A percentile compares a stretch with the other conserved stretches of the same genome.
Conservation (phyloP, 441 rosid species). For the Pelargonium citronellum region DNA sequence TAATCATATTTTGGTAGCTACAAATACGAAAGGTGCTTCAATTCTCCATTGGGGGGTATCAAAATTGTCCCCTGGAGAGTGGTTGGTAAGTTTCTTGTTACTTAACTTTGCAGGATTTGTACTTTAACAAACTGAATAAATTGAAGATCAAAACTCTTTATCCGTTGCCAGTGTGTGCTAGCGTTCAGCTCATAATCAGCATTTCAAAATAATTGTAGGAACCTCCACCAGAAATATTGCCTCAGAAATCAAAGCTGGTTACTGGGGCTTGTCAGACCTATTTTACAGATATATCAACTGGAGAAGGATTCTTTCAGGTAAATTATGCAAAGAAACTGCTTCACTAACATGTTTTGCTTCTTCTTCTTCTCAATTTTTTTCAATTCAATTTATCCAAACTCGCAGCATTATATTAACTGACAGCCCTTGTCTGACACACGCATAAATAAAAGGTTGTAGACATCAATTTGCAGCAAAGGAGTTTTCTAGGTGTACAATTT, state of each 20-base stretch:
- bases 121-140: slow-evolving; percentile 6
- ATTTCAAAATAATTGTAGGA: slow-evolving; percentile 29
- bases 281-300: slow-evolving; percentile 36
- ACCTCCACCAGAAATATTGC: slow-evolving; percentile 52
- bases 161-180: not conserved
- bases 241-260: slow-evolving; percentile 51
- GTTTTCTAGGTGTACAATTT: slow-evolving; percentile 50
- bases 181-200: slow-evolving; percentile 9
- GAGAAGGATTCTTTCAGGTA: slow-evolving; percentile 52
- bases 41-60: slow-evolving; percentile 65
- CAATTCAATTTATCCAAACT: not conserved
- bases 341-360: not conserved
- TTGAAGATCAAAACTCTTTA: not conserved
- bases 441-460: slow-evolving; percentile 35
- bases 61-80: slow-evolving; percentile 46
- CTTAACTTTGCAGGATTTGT: slow-evolving; percentile 9
- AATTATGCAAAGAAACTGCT: slow-evolving; percentile 8
- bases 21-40: slow-evolving; percentile 43
- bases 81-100: slow-evolving; percentile 45
- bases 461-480: slow-evolving; percentile 46
- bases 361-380: slow-evolving; percentile 5
- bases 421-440: slow-evolving; percentile 4
- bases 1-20: slow-evolving; percentile 44
- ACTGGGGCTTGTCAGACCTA: slow-evolving; percentile 59
- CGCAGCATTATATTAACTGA: not conserved